phyloP scores from a whole-genome alignment of 192 early-diverging fungal genomes.

The Podila minutissima region DNA sequence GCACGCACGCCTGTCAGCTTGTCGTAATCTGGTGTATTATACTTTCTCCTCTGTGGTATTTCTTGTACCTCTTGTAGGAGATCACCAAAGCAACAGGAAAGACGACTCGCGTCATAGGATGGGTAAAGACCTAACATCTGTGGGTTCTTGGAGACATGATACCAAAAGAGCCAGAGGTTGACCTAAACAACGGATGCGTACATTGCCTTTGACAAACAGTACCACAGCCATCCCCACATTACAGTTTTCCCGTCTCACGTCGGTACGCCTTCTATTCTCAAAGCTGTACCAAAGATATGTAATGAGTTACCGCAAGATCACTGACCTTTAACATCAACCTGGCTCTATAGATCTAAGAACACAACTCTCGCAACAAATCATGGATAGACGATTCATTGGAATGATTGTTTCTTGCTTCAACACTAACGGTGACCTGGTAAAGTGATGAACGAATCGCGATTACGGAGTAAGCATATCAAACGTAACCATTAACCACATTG shows the following conservation, averaged over 20 bases:
- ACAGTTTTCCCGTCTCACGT: slow-evolving; percentile 65
- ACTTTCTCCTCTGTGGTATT: neutral
- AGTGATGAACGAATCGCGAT: neutral
- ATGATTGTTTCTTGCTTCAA: slow-evolving; percentile 64
- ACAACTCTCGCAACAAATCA: slow-evolving; percentile 57
- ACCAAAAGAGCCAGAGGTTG: neutral
- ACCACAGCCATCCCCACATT: slow-evolving; percentile 66
- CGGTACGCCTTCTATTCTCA: slow-evolving; percentile 19
- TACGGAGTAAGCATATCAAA: neutral
- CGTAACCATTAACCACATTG: neutral
- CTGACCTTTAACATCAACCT: neutral
- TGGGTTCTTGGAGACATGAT: neutral
- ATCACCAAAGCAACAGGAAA: slow-evolving; percentile 51
- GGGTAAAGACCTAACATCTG: slow-evolving; percentile 38
- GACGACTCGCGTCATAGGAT: slow-evolving; percentile 58
- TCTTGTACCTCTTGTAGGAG: slow-evolving; percentile 11
- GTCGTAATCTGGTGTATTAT: too few species aligned
- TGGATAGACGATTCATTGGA: slow-evolving; percentile 62
- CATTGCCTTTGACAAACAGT: slow-evolving; percentile 25
- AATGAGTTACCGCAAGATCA: neutral
- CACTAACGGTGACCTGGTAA: slow-evolving; percentile 50
- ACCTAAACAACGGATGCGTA: neutral
- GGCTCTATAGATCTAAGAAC: slow-evolving; percentile 52
- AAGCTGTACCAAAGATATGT: neutral
- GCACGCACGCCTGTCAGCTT: too few species aligned